Conservation (phyloP, 2,329 filamentous ascomycete species). For the Tricladium varicosporioides region DNA sequence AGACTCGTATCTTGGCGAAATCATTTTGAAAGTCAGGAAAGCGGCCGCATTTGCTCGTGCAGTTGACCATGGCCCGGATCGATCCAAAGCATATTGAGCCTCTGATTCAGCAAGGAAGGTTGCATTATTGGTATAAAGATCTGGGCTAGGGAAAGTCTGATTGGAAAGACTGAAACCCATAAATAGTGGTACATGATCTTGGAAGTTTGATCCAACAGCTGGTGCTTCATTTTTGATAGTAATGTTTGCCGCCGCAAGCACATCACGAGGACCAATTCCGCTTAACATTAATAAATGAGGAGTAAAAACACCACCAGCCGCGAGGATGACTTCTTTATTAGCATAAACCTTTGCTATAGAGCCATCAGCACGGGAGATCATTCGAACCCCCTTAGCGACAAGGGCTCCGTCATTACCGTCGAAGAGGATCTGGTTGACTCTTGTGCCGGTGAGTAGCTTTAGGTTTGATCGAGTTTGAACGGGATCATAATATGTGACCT, state of each 20-base stretch:
- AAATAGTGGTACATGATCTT: neutral
- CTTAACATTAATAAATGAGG: constrained; percentile 7
- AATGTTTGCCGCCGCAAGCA: constrained; percentile 6
- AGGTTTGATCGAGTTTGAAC: constrained; percentile 8
- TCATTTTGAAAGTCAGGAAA: constrained; percentile 3
- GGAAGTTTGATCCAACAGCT: constrained; percentile 6
- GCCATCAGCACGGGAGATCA: constrained; percentile 3
- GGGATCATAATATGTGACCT: constrained; percentile 9
- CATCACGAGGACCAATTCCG: constrained; percentile 6
- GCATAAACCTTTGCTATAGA: constrained; percentile 7
- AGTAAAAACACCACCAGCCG: constrained; percentile 7
- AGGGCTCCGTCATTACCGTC: neutral
- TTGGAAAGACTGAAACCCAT: constrained; percentile 6
- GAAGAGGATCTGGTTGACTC: constrained; percentile 12
- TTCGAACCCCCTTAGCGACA: constrained; percentile 7
- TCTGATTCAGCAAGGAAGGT: constrained; percentile 4
- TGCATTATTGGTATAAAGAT: neutral
- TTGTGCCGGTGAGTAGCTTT: constrained; percentile 10
- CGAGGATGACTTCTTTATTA: constrained; percentile 6
- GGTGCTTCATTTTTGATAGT: constrained; percentile 4
- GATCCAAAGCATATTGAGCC: neutral
- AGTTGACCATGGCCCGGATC: constrained; percentile 1
- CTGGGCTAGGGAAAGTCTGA: neutral
- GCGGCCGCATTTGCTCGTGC: neutral
- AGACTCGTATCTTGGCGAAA: neutral